Base-by-base conservation (phyloP, 495 filamentous ascomycete species). In the Aspergillus baeticus region DNA sequence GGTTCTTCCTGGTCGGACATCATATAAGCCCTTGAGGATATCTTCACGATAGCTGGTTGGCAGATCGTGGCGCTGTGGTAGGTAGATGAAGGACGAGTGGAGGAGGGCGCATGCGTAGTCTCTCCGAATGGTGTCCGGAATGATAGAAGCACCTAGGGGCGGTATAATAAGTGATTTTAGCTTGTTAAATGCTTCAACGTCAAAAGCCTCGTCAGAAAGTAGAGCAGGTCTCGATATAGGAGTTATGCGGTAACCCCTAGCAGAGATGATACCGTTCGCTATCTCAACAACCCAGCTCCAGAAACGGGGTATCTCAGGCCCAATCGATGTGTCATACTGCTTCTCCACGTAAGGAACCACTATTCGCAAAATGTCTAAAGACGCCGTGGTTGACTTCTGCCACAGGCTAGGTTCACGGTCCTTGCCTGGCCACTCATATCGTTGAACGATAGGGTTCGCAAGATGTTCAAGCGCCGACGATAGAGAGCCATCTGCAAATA, bases 71-170 rank as follows among this genome's bases (percentile, higher is more conserved):
- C 84, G 81, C 20, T 86, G 78, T 0, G 85, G 83, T 4, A 77
- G 59, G 66, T 96, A 91, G 56, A 96, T 87, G 61, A 96, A 83
- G 20, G 92, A 96, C 17, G 82, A 88, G 46, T 80, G 74, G 71
- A 97, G 92, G n/a, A 98, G 81, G 15, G 83, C 84, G 51, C 83
- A 83, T 1, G 87, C 81, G 63, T 94, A 96, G 8, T 80, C 71
- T n/a, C 79, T 80, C 13, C 90, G 80, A 3, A 87, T 83, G 22
- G 75, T 67, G 58, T 94, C 88, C 2, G 84, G 76, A 15, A 96
- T 82, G 1, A 70, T 65, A 13, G 81, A 58, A 0, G 79, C 76
- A 8, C 92, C 91, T 0, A 98, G 79, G 6, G 82, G 71, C 0
- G 92, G 87, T 23, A 90, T 87, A 36, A 96, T 84, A 21, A 96